Evolutionary conservation across 495 filamentous ascomycete species (phyloP), one percentile per base, ranked within the genome.

Genomic region (Penicillium soppii): DNA sequence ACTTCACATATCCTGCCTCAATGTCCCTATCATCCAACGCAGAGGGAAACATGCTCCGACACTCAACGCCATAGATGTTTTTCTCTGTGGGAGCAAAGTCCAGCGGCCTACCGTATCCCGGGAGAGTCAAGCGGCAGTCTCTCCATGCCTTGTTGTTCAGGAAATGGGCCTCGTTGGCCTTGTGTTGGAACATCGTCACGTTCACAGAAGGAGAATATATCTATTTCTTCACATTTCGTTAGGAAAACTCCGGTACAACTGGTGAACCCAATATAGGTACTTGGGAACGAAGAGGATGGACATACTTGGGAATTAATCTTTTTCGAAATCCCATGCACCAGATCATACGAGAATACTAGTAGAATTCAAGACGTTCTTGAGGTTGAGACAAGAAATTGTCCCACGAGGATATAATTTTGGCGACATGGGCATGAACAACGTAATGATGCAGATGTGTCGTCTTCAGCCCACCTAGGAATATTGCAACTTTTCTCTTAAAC

Each of bases 51-150:
- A 72, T 58, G 20, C 59, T 63, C 15, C 57, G 55, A 19, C 52
- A 54, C 17, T 54, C 52, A 3, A 63, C 49, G 15, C 64, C 58
- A 53, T 70, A 70, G 35, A 63, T 62, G 21, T 62, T 69, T 47
- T 56, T 57, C 29, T 63, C 57, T 47, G 59, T 41, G 3, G 65
- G 64, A 13, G 58, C 56, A 47, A 43, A 72, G 51, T 69, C 67
- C 21, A 77, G 44, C 13, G 73, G 71, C 12, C 72, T 64, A 9
- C 68, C 62, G 57, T 69, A 73, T 13, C 75, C 74, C n/a, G 74
- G 75, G 13, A 75, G 65, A 20, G 29, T 8, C 12, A 66, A 57
- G 3, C 52, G 58, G 36, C 13, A 29, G 21, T 66, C 63, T 30
- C 41, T 36, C 16, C 30, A 47, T 13, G 51, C 52, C 5, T 30